phyloP scores from a whole-genome alignment of 176 grass and related monocot species.

The Secale cereale region DNA sequence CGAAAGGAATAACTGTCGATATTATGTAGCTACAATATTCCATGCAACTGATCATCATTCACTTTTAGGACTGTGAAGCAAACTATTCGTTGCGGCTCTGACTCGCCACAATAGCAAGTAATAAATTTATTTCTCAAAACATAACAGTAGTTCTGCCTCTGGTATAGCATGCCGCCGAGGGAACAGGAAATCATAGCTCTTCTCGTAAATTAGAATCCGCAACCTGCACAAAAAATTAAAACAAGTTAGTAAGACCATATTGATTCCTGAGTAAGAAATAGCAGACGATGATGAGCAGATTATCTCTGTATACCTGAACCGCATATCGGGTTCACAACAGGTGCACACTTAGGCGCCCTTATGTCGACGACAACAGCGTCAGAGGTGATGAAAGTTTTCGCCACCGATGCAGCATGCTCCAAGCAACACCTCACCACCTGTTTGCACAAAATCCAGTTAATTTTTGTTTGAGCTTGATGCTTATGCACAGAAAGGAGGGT shows the following conservation, averaged over 20 bases:
- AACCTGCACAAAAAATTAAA: slow-evolving; percentile 31
- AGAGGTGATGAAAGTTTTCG: slow-evolving; percentile 44
- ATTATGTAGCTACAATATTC: not conserved
- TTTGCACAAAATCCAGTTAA: not conserved
- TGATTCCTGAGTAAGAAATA: not conserved
- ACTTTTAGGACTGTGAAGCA: not conserved
- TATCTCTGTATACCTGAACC: not conserved
- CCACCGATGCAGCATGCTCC: slow-evolving; percentile 74
- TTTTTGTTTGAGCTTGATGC: not conserved
- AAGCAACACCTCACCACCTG: slow-evolving; percentile 87
- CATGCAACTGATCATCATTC: not conserved
- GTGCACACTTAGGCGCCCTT: not conserved
- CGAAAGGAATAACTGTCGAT: not conserved
- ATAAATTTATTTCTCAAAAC: not conserved
- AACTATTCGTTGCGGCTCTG: not conserved
- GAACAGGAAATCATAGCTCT: not conserved
- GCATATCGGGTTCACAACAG: not conserved
- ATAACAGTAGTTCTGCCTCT: not conserved
- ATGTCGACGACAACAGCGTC: not conserved
- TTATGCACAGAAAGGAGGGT: not conserved
- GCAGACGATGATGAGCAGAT: not conserved
- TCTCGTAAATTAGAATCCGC: slow-evolving; percentile 44
- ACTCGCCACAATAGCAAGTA: not conserved
- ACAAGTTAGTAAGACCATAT: not conserved
- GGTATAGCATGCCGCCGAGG: not conserved